Evolutionary conservation across 2,329 filamentous ascomycete genomes (phyloP), one percentile per base, ranked within the genome.

Genomic region (Sclerotiophoma versabilis): DNA sequence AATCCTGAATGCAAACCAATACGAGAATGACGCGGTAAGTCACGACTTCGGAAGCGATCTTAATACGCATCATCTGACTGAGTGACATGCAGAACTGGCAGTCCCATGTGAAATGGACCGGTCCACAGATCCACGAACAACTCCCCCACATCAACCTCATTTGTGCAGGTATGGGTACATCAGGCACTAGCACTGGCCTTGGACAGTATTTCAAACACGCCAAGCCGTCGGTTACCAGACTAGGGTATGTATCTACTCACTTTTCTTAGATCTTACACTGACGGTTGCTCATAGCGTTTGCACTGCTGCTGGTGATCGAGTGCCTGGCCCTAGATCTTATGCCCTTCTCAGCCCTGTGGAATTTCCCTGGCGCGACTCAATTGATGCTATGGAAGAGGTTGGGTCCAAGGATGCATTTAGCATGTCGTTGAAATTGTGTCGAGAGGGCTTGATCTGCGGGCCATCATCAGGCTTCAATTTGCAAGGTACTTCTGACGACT

Each of bases 391-490:
- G 8, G 83, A 86, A 51, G 78, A 85, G 45, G 83, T 87, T 1
- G 80, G 79, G 2, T 86, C 83, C 0, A 69, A 75, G 7, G 80
- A 84, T 30, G 83, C 84, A 0, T 87, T 80, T 63, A 71, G 75
- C 0, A 57, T 82, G 7, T 87, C 84, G 0, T 65, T 87, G 23
- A 73, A 81, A 11, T 73, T 88, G 1, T 84, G 79, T 20, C 77
- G 85, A 1, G 75, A 86, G 44, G 85, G 85, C 0, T 69, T 87
- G 6, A 76, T 87, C 6, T 84, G 81, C 33, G 85, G 85, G 0
- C 85, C 85, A 0, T 86, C 84, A 0, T 87, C 84, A 0, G 85
- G 85, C 0, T 83, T 86, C 62, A 85, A 83, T 47, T 72, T 87
- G 9, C 60, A 72, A 39, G 69, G 85, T 10, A 65, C 83, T 3